Conservation (phyloP, 257 asterid species). For the Penstemon eatonii region DNA sequence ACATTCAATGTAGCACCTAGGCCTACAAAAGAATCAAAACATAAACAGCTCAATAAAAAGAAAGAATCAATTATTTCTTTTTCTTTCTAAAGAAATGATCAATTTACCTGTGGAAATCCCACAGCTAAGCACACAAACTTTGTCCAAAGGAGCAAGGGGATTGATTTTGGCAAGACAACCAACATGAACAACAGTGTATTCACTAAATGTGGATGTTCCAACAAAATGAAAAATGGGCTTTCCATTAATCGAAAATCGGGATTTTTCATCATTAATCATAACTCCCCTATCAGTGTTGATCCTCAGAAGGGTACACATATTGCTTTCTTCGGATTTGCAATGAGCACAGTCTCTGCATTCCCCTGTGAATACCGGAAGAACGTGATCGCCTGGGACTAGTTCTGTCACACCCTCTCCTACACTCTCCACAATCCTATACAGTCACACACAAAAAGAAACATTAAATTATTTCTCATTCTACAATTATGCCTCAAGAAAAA, state of each 20-base stretch:
- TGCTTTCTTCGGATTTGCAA: constrained; percentile 72
- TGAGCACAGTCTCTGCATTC: constrained; percentile 77
- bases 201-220: constrained; percentile 79
- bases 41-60: background rate
- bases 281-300: constrained; percentile 72
- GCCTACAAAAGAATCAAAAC: constrained; percentile 39
- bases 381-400: constrained; percentile 69
- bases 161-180: constrained; percentile 78
- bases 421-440: constrained; percentile 72
- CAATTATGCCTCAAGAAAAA: background rate
- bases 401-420: constrained; percentile 83
- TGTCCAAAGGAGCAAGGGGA: constrained; percentile 77
- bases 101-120: constrained; percentile 77
- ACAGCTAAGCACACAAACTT: constrained; percentile 76
- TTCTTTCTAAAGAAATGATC: background rate
- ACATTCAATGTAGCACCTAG: constrained; percentile 84
- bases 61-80: background rate
- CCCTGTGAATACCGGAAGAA: constrained; percentile 83
- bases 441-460: background rate
- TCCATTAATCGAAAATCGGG: constrained; percentile 71
- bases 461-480: background rate
- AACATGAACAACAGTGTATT: constrained; percentile 75
- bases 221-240: constrained; percentile 73
- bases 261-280: constrained; percentile 58
- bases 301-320: constrained; percentile 80